Percentiles rank a stretch among this genome's conserved stretches.
Evolutionary conservation across 179 eudicot genomes (phyloP).

Genomic region (Silene coronaria): DNA sequence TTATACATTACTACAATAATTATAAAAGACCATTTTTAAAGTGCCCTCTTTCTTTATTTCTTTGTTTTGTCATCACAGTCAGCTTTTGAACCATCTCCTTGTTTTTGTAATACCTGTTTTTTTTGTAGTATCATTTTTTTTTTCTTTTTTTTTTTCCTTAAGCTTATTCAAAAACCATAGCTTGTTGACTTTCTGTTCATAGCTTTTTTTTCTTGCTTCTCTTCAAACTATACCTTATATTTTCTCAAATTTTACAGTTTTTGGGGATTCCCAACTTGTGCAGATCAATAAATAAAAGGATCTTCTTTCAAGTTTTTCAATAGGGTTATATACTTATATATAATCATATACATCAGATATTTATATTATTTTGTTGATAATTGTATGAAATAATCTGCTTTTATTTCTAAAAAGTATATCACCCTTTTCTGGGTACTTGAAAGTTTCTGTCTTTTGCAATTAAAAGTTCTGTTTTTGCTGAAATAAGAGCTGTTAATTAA

Average conservation of each 20-base stretch:
- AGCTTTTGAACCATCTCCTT: conserved; percentile 14
- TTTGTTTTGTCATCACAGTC: conserved; percentile 14
- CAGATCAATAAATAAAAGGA: neutral
- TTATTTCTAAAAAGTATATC: neutral
- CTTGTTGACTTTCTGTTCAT: conserved; percentile 27
- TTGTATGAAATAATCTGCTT: conserved; percentile 5
- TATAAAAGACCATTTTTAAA: conserved; percentile 4
- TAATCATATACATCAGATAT: neutral
- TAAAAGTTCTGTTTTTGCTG: conserved; percentile 1
- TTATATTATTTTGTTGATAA: conserved; percentile 6
- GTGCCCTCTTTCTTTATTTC: neutral
- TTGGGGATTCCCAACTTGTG: conserved; percentile 19
- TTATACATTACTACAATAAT: neutral
- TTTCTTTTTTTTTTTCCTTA: neutral
- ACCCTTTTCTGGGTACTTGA: conserved; percentile 13
- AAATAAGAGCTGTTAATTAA: neutral
- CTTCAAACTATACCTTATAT: conserved; percentile 4
- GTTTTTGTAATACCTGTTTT: conserved; percentile 13
- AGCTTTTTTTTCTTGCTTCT: conserved; percentile 11
- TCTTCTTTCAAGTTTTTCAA: conserved; percentile 6
- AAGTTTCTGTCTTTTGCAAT: conserved; percentile 13
- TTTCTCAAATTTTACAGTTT: conserved; percentile 20
- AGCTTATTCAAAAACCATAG: conserved; percentile 24
- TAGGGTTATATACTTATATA: conserved; percentile 5
- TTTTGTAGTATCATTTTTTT: neutral